phyloP scores from a whole-genome alignment of 352 stramenopile genomes.

The Phytopythium ostracodes region DNA sequence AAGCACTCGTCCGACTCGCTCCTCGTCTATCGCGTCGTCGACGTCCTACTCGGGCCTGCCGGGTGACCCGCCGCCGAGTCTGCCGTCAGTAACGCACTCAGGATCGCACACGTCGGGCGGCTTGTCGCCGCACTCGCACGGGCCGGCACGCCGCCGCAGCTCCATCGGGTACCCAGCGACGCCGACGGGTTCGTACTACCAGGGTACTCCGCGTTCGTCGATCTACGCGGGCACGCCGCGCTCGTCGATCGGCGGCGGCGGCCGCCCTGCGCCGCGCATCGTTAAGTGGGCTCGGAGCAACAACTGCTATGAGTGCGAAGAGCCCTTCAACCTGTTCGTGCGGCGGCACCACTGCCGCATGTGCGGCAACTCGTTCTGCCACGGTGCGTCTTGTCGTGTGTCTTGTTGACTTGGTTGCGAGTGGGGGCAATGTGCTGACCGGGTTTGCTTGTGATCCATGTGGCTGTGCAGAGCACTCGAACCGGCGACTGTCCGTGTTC shows the following conservation, averaged over 20 bases:
- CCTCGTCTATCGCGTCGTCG: conserved; percentile 60
- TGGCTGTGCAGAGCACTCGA: conserved; percentile 55
- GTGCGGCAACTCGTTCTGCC: conserved; percentile 86
- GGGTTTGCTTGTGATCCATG: background rate
- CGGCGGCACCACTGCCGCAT: conserved; percentile 84
- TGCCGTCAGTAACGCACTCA: conserved; percentile 35
- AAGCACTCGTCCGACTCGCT: conserved; percentile 57
- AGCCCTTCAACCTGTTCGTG: conserved; percentile 80
- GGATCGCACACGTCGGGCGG: conserved; percentile 19
- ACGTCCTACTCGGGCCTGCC: conserved; percentile 34
- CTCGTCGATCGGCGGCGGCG: conserved; percentile 20
- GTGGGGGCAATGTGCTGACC: background rate
- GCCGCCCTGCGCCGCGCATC: conserved; percentile 43
- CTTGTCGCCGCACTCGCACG: conserved; percentile 24
- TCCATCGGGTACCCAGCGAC: conserved; percentile 26
- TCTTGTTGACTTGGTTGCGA: conserved; percentile 3
- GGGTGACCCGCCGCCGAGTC: conserved; percentile 28
- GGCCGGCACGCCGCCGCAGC: conserved; percentile 16
- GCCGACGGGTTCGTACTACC: conserved; percentile 33
- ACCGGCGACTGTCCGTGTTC: conserved; percentile 60
- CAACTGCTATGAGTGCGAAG: conserved; percentile 82
- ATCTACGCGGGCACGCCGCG: conserved; percentile 24
- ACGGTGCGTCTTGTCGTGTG: conserved; percentile 20
- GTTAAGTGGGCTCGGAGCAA: conserved; percentile 80
- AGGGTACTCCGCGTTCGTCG: conserved; percentile 17